These are phyloP conservation scores for Borealophlyctis nickersoniae DNA, from an alignment of 192 early-diverging fungal genomes.

Conservation along the genomic window DNA sequence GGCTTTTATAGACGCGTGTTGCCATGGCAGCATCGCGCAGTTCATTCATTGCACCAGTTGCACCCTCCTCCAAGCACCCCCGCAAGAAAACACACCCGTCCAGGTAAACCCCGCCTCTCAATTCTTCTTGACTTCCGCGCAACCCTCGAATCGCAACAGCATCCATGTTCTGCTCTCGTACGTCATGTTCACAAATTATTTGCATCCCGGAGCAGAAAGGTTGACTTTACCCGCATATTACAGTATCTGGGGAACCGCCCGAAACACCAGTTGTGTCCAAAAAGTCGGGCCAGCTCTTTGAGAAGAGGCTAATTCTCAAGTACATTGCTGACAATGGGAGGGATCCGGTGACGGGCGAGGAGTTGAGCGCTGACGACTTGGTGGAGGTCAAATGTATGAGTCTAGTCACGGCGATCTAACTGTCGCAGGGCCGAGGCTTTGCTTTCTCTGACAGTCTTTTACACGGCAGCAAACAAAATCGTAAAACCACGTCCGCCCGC, in stretches of 20 bases:
- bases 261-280: constrained; percentile 83
- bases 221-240: not conserved
- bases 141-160: no score
- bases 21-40: no score
- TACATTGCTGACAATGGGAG: constrained; percentile 77
- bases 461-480: constrained; percentile 35
- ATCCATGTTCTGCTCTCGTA: no score
- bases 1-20: no score
- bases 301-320: constrained; percentile 83
- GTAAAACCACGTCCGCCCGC: constrained; percentile 87
- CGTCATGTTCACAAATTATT: no score
- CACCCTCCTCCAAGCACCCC: no score
- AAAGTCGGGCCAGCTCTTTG: constrained; percentile 83
- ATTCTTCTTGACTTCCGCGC: no score
- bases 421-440: not conserved
- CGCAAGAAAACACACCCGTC: no score
- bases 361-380: constrained; percentile 68
- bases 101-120: no score
- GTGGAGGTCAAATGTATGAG: constrained; percentile 58
- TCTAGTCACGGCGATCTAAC: constrained; percentile 8
- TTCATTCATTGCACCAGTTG: no score
- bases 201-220: no score
- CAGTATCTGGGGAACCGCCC: constrained; percentile 91
- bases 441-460: not conserved
- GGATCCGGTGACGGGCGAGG: constrained; percentile 79